A percentile compares a stretch with the other conserved stretches of the same genome.
phyloP scores from a whole-genome alignment of 2,329 filamentous ascomycete species.

The Diplodia seriata region DNA sequence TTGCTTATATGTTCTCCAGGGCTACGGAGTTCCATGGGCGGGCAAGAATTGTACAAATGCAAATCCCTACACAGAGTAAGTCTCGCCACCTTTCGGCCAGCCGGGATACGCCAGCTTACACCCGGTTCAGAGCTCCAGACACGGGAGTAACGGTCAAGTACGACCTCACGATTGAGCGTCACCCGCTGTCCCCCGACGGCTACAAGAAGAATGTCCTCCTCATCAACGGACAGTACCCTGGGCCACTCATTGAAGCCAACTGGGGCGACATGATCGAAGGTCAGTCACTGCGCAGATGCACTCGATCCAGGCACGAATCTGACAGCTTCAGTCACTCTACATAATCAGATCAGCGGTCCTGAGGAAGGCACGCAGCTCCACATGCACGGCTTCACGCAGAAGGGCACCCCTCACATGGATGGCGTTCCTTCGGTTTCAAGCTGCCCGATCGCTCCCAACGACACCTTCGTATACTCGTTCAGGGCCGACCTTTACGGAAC shows the following conservation, averaged over 20 bases:
- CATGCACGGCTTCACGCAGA: conserved; percentile 45
- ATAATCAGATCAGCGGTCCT: conserved; percentile 5
- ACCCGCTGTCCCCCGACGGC: conserved; percentile 39
- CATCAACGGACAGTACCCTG: conserved; percentile 45
- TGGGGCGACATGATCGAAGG: conserved; percentile 44
- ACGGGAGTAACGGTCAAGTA: conserved; percentile 26
- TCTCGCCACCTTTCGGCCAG: background rate
- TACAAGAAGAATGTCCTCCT: conserved; percentile 41
- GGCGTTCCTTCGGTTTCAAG: conserved; percentile 46
- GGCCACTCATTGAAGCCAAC: conserved; percentile 44
- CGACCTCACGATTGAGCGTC: conserved; percentile 31
- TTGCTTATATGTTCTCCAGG: background rate
- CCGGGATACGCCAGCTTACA: background rate
- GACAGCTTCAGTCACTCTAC: conserved; percentile 22
- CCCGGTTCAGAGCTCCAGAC: background rate
- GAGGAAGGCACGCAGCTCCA: conserved; percentile 46
- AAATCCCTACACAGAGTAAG: conserved; percentile 23
- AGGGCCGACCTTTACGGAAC: conserved; percentile 45
- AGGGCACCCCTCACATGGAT: conserved; percentile 44
- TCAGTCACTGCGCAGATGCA: conserved; percentile 9
- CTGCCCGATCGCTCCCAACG: conserved; percentile 47
- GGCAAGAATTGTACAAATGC: background rate
- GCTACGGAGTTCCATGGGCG: background rate
- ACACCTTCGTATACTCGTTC: conserved; percentile 39
- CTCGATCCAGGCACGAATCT: background rate